Evolutionary conservation across 2,329 filamentous ascomycete genomes (phyloP).

Genomic region (Aspergillus niger): DNA sequence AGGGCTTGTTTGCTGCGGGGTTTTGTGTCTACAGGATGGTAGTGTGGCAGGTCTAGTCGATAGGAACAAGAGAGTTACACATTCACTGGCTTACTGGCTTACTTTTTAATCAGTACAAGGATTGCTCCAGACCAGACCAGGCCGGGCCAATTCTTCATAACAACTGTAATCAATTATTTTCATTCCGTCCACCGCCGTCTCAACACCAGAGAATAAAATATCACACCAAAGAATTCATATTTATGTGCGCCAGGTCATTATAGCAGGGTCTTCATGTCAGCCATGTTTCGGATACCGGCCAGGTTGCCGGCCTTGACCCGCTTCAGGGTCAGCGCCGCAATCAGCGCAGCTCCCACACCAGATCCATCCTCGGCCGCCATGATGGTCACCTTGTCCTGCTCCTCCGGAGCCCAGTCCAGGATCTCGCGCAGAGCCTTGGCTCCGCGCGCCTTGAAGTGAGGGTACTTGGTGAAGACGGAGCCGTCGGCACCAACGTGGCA

Average conservation of each 20-base stretch:
- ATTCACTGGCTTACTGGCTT: not conserved
- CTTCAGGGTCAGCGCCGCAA: conserved; percentile 72
- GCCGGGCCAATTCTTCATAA: not conserved
- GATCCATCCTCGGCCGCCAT: conserved; percentile 91
- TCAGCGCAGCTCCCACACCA: conserved; percentile 94
- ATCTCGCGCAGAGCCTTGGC: conserved; percentile 91
- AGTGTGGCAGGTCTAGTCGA: not conserved
- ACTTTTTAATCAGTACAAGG: not conserved
- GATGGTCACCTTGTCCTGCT: conserved; percentile 84
- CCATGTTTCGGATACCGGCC: conserved; percentile 58
- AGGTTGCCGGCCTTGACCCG: conserved; percentile 61
- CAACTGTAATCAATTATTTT: not conserved
- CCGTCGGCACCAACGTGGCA: conserved; percentile 97
- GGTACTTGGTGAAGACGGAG: conserved; percentile 98
- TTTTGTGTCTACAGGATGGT: not conserved
- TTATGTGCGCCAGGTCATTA: conserved; percentile 14
- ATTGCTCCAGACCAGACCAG: no score
- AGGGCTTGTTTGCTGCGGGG: not conserved
- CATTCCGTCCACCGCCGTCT: not conserved
- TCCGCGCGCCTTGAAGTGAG: conserved; percentile 92
- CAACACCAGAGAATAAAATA: not conserved
- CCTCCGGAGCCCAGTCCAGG: conserved; percentile 85
- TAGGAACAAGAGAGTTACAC: not conserved
- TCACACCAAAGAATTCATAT: not conserved
- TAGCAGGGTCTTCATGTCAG: conserved; percentile 39